A percentile compares a stretch with the other conserved stretches of the same genome.
phyloP scores from a whole-genome alignment of 768 basidiomycete species.

The Galerina sulciceps region DNA sequence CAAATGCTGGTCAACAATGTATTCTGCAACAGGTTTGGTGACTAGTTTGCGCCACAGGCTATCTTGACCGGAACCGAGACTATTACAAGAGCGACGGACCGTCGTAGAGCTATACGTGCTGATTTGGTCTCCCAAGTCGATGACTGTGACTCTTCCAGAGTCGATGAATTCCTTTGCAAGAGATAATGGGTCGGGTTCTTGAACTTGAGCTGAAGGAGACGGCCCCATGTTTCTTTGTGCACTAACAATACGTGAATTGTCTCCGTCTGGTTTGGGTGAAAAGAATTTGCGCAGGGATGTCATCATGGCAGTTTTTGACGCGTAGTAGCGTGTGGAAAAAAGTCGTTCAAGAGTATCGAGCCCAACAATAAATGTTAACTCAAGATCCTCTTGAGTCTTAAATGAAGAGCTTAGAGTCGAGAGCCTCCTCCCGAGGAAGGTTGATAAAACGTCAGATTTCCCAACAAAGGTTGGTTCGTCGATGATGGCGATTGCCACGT shows the following conservation, averaged over 20 bases:
- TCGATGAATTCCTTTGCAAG: slow-evolving; percentile 55
- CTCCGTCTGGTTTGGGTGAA: slow-evolving; percentile 43
- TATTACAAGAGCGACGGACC: slow-evolving; percentile 53
- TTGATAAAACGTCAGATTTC: slow-evolving; percentile 67
- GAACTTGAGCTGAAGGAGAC: slow-evolving; percentile 3
- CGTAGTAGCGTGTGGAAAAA: slow-evolving; percentile 77
- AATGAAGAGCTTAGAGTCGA: neutral
- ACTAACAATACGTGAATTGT: slow-evolving; percentile 68
- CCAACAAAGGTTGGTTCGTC: slow-evolving; percentile 89
- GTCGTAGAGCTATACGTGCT: slow-evolving; percentile 71
- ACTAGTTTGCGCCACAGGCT: slow-evolving; percentile 52
- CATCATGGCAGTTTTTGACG: slow-evolving; percentile 57
- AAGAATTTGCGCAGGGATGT: slow-evolving; percentile 62
- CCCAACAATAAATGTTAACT: slow-evolving; percentile 77
- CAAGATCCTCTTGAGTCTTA: slow-evolving; percentile 27
- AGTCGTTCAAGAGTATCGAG: slow-evolving; percentile 86
- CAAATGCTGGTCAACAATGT: slow-evolving; percentile 51
- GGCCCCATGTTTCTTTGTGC: slow-evolving; percentile 49
- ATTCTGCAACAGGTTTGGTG: slow-evolving; percentile 48
- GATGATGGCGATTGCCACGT: slow-evolving; percentile 80
- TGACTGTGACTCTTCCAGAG: slow-evolving; percentile 55
- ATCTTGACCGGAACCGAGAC: slow-evolving; percentile 22
- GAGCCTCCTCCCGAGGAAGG: slow-evolving; percentile 29
- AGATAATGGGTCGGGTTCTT: slow-evolving; percentile 21
- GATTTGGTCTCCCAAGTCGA: slow-evolving; percentile 62